Conservation (phyloP, 1,284 basidiomycete species). For the Microbotryum lychnidis-dioicae region DNA sequence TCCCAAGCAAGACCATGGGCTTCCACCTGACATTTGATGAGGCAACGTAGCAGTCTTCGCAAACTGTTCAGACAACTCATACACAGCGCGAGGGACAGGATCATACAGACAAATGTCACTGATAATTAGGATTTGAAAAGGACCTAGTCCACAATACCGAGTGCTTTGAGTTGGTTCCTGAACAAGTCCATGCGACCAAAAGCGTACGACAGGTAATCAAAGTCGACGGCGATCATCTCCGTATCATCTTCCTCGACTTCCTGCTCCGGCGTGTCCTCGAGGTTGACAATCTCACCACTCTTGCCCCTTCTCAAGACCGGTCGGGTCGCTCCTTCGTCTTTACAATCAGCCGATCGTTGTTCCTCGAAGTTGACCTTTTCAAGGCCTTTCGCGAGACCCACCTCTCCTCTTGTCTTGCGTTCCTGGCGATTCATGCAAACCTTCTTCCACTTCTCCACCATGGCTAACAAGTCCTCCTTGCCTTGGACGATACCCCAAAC, state of each 20-base stretch:
- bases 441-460: slow-evolving; percentile 30
- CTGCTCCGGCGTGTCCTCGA: slow-evolving; percentile 1
- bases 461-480: slow-evolving; percentile 55
- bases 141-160: slow-evolving; percentile 7
- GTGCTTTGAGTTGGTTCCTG: slow-evolving; percentile 20
- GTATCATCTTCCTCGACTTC: slow-evolving; percentile 1
- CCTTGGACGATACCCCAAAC: slow-evolving; percentile 88
- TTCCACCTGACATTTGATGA: too few relatives aligned
- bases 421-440: slow-evolving; percentile 7
- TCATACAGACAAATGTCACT: too few relatives aligned
- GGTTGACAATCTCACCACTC: slow-evolving; percentile 14
- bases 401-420: background rate
- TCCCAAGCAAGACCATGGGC: too few relatives aligned
- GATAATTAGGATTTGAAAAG: too few relatives aligned
- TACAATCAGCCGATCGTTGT: background rate
- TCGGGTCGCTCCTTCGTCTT: background rate
- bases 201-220: slow-evolving; percentile 34
- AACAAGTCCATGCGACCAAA: slow-evolving; percentile 31
- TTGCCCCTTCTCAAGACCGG: slow-evolving; percentile 14
- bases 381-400: background rate
- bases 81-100: too few relatives aligned
- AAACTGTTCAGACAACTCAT: too few relatives aligned
- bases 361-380: background rate
- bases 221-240: slow-evolving; percentile 22
- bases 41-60: too few relatives aligned